Base-by-base conservation (phyloP, 1,284 basidiomycete genomes). In the Cerioporus squamosus region DNA sequence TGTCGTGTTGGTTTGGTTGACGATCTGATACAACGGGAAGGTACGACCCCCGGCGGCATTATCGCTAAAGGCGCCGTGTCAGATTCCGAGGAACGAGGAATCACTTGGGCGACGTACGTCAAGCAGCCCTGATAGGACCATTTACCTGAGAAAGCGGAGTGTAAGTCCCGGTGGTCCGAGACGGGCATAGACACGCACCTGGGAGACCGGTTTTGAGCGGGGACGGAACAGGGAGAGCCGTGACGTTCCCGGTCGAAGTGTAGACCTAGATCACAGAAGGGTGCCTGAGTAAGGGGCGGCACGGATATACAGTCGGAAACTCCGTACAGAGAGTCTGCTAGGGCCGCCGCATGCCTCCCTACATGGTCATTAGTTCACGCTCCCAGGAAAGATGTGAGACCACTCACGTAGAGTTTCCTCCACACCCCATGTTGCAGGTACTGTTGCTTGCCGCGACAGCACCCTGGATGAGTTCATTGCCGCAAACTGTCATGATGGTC, bases 261-360 rank as follows among this genome's bases (percentile, higher is more conserved):
- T 92, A 93, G 12, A 91, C 68, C 71, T 73, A 39, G 33, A 44
- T 47, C 15, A 44, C 15, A 7, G 10, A 39, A 26, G 40, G 18
- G 43, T 49, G 39, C 33, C 29, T 53, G 18, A 57, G 59, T 48
- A 48, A 7, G 29, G 39, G 31, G 44, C 46, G 52, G 43, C 24
- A 8, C 50, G 52, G 60, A 55, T 26, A 56, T 59, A 51, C 43
- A 43, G 39, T 29, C 20, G 43, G 15, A 23, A 47, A 24, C 24
- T 17, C 44, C 68, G 47, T 53, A 74, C 82, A 0, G 87, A 90
- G 44, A 92, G 69, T n/a, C 84, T 80, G 66, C 85, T 86, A 2
- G 84, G 81, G 10, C 84, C 88, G 65, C 90, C 90, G 62, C 90
- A 91, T 43, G 83, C 82, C 71, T 90, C 79, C 23, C 86, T 90